These are phyloP conservation scores for Collybia sordida DNA, from an alignment of 768 basidiomycete species.

Conservation along the genomic window DNA sequence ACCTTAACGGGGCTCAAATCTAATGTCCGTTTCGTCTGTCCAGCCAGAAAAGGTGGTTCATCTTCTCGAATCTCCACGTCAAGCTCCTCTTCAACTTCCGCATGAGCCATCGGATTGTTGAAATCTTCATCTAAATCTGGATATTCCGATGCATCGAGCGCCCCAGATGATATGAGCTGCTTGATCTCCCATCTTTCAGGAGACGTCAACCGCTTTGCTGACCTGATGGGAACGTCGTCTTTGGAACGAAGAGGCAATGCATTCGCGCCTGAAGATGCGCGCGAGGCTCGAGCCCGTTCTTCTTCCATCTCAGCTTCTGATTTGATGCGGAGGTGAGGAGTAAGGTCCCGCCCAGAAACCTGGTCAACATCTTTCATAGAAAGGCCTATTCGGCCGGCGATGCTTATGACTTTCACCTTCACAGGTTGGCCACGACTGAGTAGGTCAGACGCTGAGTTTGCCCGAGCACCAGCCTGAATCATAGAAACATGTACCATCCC, in stretches of 20 bases:
- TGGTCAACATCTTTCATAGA: slow-evolving; percentile 99
- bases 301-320: slow-evolving; percentile 93
- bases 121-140: slow-evolving; percentile 91
- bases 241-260: slow-evolving; percentile 71
- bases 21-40: slow-evolving; percentile 93
- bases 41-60: slow-evolving; percentile 93
- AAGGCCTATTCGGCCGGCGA: slow-evolving; percentile 81
- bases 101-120: slow-evolving; percentile 69
- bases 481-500: slow-evolving; percentile 98
- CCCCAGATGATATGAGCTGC: slow-evolving; percentile 95
- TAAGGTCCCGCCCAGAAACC: slow-evolving; percentile 82
- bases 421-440: slow-evolving; percentile 82
- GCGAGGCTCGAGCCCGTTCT: slow-evolving; percentile 61
- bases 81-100: slow-evolving; percentile 93
- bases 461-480: slow-evolving; percentile 82
- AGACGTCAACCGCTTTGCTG: slow-evolving; percentile 88
- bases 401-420: slow-evolving; percentile 96
- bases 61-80: slow-evolving; percentile 98
- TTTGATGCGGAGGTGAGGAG: slow-evolving; percentile 92
- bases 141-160: slow-evolving; percentile 88
- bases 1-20: slow-evolving; percentile 98
- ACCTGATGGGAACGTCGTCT: slow-evolving; percentile 58
- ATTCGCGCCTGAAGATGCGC: slow-evolving; percentile 80
- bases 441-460: slow-evolving; percentile 85
- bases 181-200: slow-evolving; percentile 99